Percentiles rank a stretch among this genome's conserved stretches.
phyloP scores from a whole-genome alignment of 495 filamentous ascomycete species.

The Neohortaea acidophila region DNA sequence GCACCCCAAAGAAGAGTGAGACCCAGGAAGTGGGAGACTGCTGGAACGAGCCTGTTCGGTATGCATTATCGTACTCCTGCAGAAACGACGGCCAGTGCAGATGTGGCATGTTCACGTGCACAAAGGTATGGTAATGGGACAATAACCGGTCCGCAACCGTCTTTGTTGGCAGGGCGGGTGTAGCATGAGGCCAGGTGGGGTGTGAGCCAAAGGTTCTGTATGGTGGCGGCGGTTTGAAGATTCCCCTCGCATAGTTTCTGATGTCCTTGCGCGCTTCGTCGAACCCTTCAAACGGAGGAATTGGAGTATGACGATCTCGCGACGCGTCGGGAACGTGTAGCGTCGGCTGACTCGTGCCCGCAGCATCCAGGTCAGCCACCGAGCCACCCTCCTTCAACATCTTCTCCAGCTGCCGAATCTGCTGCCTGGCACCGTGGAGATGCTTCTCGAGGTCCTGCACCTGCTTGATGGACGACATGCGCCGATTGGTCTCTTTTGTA shows the following conservation, averaged over 20 bases:
- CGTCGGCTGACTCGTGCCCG: slow-evolving; percentile 37
- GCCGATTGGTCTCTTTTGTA: slow-evolving; percentile 94
- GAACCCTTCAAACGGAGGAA: slow-evolving; percentile 50
- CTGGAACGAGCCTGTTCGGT: slow-evolving; percentile 48
- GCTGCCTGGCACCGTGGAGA: slow-evolving; percentile 54
- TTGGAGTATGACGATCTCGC: slow-evolving; percentile 35
- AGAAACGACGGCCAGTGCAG: slow-evolving; percentile 81
- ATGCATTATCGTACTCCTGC: slow-evolving; percentile 60
- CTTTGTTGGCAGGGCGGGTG: slow-evolving; percentile 48
- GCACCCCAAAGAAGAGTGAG: slow-evolving; percentile 66
- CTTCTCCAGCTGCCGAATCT: slow-evolving; percentile 55
- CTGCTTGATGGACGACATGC: slow-evolving; percentile 99
- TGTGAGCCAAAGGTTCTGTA: slow-evolving; percentile 44
- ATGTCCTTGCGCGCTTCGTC: slow-evolving; percentile 57
- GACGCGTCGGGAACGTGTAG: slow-evolving; percentile 58
- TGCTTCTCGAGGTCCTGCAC: slow-evolving; percentile 95
- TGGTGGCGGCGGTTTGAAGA: slow-evolving; percentile 67
- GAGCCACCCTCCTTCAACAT: slow-evolving; percentile 30
- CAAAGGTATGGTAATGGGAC: slow-evolving; percentile 53
- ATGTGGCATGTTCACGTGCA: slow-evolving; percentile 69
- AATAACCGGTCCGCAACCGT: slow-evolving; percentile 60
- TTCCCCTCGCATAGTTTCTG: slow-evolving; percentile 54
- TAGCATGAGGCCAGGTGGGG: slow-evolving; percentile 36
- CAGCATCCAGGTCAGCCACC: slow-evolving; percentile 51
- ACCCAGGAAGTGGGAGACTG: slow-evolving; percentile 59